These are phyloP conservation scores for Penicillium aurantiogriseum DNA, from an alignment of 2,329 filamentous ascomycete genomes.

Conservation along the genomic window DNA sequence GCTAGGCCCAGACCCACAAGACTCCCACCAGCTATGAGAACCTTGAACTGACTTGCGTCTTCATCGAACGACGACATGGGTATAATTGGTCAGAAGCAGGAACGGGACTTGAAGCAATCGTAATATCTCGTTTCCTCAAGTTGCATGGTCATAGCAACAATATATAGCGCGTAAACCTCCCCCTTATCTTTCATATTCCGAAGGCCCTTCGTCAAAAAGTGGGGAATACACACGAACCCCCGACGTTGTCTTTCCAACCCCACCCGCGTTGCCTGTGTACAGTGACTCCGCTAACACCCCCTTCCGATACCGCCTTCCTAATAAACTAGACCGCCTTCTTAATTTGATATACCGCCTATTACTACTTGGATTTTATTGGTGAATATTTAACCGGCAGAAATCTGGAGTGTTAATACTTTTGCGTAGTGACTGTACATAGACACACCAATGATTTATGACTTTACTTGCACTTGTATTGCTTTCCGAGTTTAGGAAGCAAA, in stretches of 20 bases:
- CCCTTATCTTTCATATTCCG: not conserved
- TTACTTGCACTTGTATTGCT: not conserved
- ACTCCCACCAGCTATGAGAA: conserved; percentile 14
- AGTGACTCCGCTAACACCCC: too few species aligned
- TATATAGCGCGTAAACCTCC: not conserved
- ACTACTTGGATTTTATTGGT: too few species aligned
- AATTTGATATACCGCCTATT: too few species aligned
- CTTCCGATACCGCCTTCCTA: too few species aligned
- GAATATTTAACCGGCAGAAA: too few species aligned
- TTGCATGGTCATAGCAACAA: not conserved
- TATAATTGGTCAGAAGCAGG: not conserved
- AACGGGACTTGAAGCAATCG: not conserved
- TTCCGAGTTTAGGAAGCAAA: not conserved
- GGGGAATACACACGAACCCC: not conserved
- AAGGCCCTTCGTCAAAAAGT: not conserved
- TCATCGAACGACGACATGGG: not conserved
- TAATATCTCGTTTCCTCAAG: not conserved
- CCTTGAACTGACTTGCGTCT: conserved; percentile 4
- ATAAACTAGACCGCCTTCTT: too few species aligned
- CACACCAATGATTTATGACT: not conserved
- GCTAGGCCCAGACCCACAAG: conserved; percentile 13
- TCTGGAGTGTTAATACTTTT: too few species aligned
- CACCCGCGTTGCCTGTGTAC: too few species aligned
- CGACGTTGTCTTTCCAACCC: too few species aligned
- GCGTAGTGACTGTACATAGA: not conserved